Base-by-base conservation (phyloP, 148 eudicot species). In the Spergularia bocconei region DNA sequence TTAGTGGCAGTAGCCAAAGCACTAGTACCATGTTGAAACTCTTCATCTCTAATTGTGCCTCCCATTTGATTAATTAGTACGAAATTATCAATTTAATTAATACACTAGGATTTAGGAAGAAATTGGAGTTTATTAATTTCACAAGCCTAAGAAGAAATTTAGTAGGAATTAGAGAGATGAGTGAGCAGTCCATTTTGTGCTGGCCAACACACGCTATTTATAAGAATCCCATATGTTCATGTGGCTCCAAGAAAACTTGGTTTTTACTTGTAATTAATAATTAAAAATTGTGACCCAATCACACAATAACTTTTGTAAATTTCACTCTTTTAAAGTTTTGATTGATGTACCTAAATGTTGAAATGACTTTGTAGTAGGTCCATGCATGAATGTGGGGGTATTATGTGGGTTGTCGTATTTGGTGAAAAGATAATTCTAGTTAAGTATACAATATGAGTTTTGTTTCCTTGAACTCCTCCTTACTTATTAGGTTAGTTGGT, bases 1-100 rank as follows among this genome's bases (percentile, higher is more conserved):
- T n/a, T 53, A 29, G 65, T 48, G 8, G 74, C 57, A 29, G 50
- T 48, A 8, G 74, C 66, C 50, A 74, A 48, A 13, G 12, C 77
- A 74, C 55, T 14, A 41, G 7, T 33, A 2, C 58, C 57, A 16
- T 76, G 57, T 7, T 76, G 73, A 23, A 78, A 73, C 5, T 78
- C 81, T 51, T 72, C 72, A 78, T 78, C 81, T 78, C 25, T 44
- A 44, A 44, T 78, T 25, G 38, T 66, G 12, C 77, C 83, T 53
- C 52, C 70, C 83, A 80, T 80, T 63, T 47, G 36, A 58, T 13
- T 76, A 52, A 21, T 50, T 47, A 20, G 5, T 58, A 6, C 13
- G 3, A 50, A 23, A 54, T 70, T 29, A n/a, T 13, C 60, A 55
- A n/a, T n/a, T n/a, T n/a, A 17, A 41, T 7, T 61, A 15, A 13